These are phyloP conservation scores for Toxoplasma gondii DNA, from an alignment of 169 alveolate genomes.

Conservation along the genomic window DNA sequence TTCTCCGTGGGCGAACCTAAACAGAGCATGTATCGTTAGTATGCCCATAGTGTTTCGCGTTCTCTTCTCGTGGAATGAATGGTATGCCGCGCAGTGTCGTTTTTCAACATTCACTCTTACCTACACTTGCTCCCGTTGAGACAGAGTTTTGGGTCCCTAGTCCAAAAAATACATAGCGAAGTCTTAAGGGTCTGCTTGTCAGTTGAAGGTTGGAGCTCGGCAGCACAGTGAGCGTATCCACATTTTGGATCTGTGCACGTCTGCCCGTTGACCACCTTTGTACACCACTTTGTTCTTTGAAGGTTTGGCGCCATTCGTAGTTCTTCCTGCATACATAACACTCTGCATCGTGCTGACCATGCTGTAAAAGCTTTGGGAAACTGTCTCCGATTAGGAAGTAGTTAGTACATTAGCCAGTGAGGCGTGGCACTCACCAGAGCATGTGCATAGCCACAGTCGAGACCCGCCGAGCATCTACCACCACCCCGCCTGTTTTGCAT, in stretches of 20 bases:
- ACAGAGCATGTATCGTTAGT: background rate
- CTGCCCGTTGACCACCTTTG: constrained; percentile 32
- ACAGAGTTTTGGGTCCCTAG: constrained; percentile 23
- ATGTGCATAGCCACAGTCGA: constrained; percentile 61
- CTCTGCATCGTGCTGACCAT: background rate
- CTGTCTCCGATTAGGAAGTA: background rate
- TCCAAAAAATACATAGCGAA: constrained; percentile 43
- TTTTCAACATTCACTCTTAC: background rate
- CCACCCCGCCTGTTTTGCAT: constrained; percentile 40
- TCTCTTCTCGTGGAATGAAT: background rate
- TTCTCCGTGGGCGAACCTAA: constrained; percentile 56
- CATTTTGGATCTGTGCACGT: constrained; percentile 40
- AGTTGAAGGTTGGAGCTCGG: constrained; percentile 22
- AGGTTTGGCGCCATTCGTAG: constrained; percentile 42
- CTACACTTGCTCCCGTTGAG: constrained; percentile 53
- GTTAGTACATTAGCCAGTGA: background rate
- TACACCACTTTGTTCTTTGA: constrained; percentile 47
- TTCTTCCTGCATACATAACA: constrained; percentile 31
- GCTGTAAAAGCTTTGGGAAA: background rate
- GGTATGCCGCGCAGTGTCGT: background rate
- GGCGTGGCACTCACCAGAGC: constrained; percentile 4
- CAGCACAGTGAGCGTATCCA: constrained; percentile 49
- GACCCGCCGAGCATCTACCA: constrained; percentile 46
- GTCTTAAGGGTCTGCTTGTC: constrained; percentile 53
- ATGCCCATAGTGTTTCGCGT: background rate